Evolutionary conservation across 306 rosid genomes (phyloP), one percentile per base, ranked within the genome.

Genomic region (Lotus japonicus): DNA sequence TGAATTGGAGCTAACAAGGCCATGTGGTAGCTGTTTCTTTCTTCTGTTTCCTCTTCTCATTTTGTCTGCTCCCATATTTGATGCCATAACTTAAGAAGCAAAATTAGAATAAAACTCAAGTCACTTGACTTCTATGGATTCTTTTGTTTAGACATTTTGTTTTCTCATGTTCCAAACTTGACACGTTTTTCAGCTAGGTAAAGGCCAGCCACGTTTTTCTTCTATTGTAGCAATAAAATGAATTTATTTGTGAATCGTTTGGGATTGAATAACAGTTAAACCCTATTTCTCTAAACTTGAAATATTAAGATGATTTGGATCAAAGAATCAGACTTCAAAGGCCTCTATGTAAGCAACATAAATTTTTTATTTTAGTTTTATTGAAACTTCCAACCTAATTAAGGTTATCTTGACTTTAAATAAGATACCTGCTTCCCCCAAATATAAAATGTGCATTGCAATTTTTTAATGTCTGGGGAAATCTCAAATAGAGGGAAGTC

Each of bases 11-110:
- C 65, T 35, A 35, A 49, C 61, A 31, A 48, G 28, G 18, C 75
- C 81, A 70, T 75, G 77, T 64, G 77, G 57, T 45, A 11, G 63
- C 60, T 67, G 52, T 39, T 50, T 55, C 8, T n/a, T 18, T 21
- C 28, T 38, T 77, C 23, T 35, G 3, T 15, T 50, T 67, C 17
- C 5, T 33, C 10, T 13, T 11, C 28, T n/a, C 14, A 53, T 53
- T 17, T 18, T 26, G n/a, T 28, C 35, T 13, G 3, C 35, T 41
- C 38, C 18, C 9, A 14, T 7, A 39, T 52, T 23, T 43, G 11
- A 21, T 42, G 1, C 12, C 46, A 35, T 17, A 2, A 5, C 36
- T 31, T 31, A 31, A 31, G 36, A 31, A n/a, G n/a, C n/a, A n/a
- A n/a, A n/a, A n/a, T 31, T 31, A 43, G 10, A 42, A 11, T 28